phyloP scores from a whole-genome alignment of 768 basidiomycete species.

The Porphyrellus cyaneotinctus region DNA sequence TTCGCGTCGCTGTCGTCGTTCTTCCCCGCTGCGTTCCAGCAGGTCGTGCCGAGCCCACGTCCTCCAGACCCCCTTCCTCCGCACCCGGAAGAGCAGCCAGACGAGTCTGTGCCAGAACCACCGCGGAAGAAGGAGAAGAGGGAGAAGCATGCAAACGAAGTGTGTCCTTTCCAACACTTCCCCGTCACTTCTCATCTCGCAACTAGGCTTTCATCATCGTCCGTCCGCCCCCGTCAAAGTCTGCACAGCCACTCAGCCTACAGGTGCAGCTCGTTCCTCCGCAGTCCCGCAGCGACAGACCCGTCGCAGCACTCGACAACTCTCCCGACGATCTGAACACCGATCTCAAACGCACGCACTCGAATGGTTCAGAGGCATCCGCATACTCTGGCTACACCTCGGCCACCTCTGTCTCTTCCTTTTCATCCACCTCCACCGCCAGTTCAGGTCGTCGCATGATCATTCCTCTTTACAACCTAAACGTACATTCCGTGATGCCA shows the following conservation, averaged over 20 bases:
- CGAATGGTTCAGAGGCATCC: conserved; percentile 50
- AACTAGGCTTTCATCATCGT: conserved; percentile 86
- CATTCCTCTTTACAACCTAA: conserved; percentile 82
- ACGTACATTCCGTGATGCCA: conserved; percentile 83
- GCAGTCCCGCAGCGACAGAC: conserved; percentile 40
- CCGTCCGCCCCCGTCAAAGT: conserved; percentile 79
- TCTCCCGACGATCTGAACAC: conserved; percentile 29
- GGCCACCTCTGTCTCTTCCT: conserved; percentile 37
- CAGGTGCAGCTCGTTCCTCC: conserved; percentile 87
- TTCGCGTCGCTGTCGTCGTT: conserved; percentile 51
- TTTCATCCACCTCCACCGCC: conserved; percentile 41
- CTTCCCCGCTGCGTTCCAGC: conserved; percentile 48
- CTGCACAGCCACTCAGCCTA: conserved; percentile 84
- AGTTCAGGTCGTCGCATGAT: conserved; percentile 62
- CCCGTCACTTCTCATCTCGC: conserved; percentile 5
- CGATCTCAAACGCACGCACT: conserved; percentile 30
- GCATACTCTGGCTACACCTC: conserved; percentile 49
- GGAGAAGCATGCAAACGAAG: conserved; percentile 44
- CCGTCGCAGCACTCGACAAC: conserved; percentile 44
- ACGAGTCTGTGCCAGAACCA: conserved; percentile 23
- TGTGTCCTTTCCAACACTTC: conserved; percentile 21
- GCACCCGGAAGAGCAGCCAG: conserved; percentile 6
- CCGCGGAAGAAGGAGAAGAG: conserved; percentile 43
- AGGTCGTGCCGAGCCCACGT: conserved; percentile 24
- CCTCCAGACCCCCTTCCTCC: conserved; percentile 18